Percentiles rank a stretch among this genome's conserved stretches.
Conservation (phyloP, 2,329 filamentous ascomycete genomes). For the Sclerotinia spermophila region DNA sequence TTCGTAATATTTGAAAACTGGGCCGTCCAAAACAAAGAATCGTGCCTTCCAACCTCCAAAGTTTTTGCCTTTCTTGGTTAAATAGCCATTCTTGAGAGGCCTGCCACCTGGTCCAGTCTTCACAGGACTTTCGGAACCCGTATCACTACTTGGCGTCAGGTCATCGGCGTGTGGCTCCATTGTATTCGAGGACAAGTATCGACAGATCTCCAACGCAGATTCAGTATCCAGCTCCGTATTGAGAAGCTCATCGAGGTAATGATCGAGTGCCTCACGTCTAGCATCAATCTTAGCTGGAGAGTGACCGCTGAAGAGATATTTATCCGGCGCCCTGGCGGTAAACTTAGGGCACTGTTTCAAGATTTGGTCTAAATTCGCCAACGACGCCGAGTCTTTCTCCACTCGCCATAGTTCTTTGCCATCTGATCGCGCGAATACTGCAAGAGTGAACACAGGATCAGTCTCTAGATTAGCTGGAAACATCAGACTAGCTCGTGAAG, state of each 20-base stretch:
- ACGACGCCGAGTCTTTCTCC: slow-evolving; percentile 82
- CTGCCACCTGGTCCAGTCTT: slow-evolving; percentile 59
- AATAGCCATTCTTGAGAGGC: slow-evolving; percentile 77
- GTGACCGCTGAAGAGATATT: slow-evolving; percentile 83
- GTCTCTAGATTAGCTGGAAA: slow-evolving; percentile 78
- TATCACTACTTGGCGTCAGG: slow-evolving; percentile 41
- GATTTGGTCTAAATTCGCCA: slow-evolving; percentile 77
- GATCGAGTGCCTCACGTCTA: slow-evolving; percentile 72
- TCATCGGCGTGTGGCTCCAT: slow-evolving; percentile 62
- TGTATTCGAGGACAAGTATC: slow-evolving; percentile 71
- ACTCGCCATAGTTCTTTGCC: slow-evolving; percentile 83
- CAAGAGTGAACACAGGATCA: slow-evolving; percentile 90
- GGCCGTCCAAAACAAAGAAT: slow-evolving; percentile 66
- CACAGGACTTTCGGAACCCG: slow-evolving; percentile 39
- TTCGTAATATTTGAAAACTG: slow-evolving; percentile 85
- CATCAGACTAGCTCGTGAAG: slow-evolving; percentile 80
- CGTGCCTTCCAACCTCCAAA: slow-evolving; percentile 97
- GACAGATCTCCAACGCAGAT: slow-evolving; percentile 78
- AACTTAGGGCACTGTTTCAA: slow-evolving; percentile 72
- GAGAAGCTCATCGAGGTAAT: slow-evolving; percentile 80
- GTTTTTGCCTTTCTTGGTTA: slow-evolving; percentile 96
- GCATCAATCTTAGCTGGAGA: slow-evolving; percentile 91
- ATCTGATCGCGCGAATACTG: slow-evolving; percentile 74
- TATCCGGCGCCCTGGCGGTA: slow-evolving; percentile 74
- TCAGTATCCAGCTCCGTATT: slow-evolving; percentile 76